phyloP scores from a whole-genome alignment of 1,139 yeast species.

The Yamadazyma atmosphaerica region DNA sequence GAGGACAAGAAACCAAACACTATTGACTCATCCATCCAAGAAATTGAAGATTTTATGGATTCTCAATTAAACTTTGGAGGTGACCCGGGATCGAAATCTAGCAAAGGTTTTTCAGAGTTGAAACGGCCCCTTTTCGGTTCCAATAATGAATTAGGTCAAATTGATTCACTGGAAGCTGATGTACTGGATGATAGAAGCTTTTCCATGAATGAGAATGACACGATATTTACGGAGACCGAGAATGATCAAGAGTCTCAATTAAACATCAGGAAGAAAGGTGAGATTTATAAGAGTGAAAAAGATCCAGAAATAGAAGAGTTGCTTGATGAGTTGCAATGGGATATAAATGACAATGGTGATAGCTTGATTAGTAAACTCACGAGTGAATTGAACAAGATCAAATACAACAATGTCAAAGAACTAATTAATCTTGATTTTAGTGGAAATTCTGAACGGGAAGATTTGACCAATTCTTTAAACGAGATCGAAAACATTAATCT shows the following conservation, averaged over 20 bases:
- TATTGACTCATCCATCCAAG: slow-evolving; percentile 40
- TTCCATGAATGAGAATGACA: slow-evolving; percentile 14
- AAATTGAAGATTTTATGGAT: slow-evolving; percentile 43
- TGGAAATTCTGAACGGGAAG: slow-evolving; percentile 33
- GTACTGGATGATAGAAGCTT: slow-evolving; percentile 16
- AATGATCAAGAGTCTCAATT: slow-evolving; percentile 20
- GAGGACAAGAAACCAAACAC: slow-evolving; percentile 5
- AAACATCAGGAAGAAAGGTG: slow-evolving; percentile 21
- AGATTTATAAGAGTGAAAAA: slow-evolving; percentile 24
- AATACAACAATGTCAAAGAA: slow-evolving; percentile 39
- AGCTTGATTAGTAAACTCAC: slow-evolving; percentile 56
- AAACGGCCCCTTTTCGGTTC: slow-evolving; percentile 1
- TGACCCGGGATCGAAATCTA: slow-evolving; percentile 2
- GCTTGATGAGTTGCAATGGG: slow-evolving; percentile 76
- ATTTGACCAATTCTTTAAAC: slow-evolving; percentile 43
- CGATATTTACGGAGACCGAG: slow-evolving; percentile 12
- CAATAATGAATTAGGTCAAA: slow-evolving; percentile 5
- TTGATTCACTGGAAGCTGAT: slow-evolving; percentile 17
- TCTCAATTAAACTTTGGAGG: slow-evolving; percentile 28
- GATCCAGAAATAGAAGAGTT: slow-evolving; percentile 62
- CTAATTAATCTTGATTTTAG: slow-evolving; percentile 43
- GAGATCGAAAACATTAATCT: slow-evolving; percentile 69
- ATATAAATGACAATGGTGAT: slow-evolving; percentile 60
- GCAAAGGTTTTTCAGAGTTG: neutral
- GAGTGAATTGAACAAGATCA: slow-evolving; percentile 44